Conservation (phyloP, 768 basidiomycete species). For the Megacollybia marginata region DNA sequence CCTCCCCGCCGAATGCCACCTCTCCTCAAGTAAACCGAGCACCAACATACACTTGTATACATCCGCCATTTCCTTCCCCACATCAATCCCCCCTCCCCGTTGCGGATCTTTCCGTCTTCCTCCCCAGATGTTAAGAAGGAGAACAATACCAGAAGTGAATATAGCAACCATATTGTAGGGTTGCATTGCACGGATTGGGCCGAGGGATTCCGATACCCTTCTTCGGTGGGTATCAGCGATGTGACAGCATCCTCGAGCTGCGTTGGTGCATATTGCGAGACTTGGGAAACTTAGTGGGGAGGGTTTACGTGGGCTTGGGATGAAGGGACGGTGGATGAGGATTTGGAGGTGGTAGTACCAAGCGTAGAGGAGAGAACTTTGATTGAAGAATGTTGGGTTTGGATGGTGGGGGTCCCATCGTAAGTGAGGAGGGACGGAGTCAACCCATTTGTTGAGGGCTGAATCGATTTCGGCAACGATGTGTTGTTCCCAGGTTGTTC, state of each 20-base stretch:
- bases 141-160: slow-evolving; percentile 28
- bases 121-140: slow-evolving; percentile 45
- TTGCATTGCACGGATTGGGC: no score
- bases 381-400: slow-evolving; percentile 27
- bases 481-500: slow-evolving; percentile 38
- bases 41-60: slow-evolving; percentile 36
- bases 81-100: slow-evolving; percentile 11
- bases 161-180: slow-evolving; percentile 2
- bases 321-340: slow-evolving; percentile 62
- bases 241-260: slow-evolving; percentile 56
- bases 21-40: slow-evolving; percentile 13
- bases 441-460: slow-evolving; percentile 51
- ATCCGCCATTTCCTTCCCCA: slow-evolving; percentile 31
- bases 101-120: slow-evolving; percentile 21
- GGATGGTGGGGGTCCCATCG: slow-evolving; percentile 39
- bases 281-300: slow-evolving; percentile 29
- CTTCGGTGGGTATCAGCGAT: slow-evolving; percentile 39
- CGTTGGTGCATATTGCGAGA: slow-evolving; percentile 66
- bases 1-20: slow-evolving; percentile 13
- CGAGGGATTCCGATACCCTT: background rate
- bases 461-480: slow-evolving; percentile 56
- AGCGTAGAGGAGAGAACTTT: slow-evolving; percentile 31
- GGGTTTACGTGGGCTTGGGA: slow-evolving; percentile 40
- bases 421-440: slow-evolving; percentile 37
- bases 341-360: slow-evolving; percentile 35